Evolutionary conservation across 148 eudicot genomes (phyloP), one percentile per base, ranked within the genome.

Genomic region (Polygonum maritimum): DNA sequence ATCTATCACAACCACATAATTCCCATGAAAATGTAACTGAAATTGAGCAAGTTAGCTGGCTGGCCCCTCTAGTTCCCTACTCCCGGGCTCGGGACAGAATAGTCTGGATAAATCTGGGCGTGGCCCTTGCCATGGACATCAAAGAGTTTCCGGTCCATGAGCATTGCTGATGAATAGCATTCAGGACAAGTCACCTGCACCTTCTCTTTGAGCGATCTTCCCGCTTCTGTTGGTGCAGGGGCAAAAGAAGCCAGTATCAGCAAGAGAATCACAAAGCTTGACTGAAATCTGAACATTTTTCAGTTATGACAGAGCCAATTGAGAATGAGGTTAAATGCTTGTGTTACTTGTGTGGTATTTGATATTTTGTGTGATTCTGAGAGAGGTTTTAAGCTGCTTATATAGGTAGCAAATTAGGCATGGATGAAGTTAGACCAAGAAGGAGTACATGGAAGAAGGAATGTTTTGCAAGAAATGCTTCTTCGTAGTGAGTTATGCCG

Each of bases 181-280:
- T 35, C 71, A 4, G 12, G 3, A 62, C 15, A 62, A 26, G 36
- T 62, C 69, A 31, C 38, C 16, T 62, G 31, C 6, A 14, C 13
- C 71, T 67, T 67, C 21, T 67, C 44, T 38, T 38, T 36, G 21
- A 67, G 71, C 5, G 71, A 67, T 8, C 71, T 67, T 38, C 71
- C 71, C 38, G 71, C 71, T 36, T 67, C 71, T 38, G 71, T 35
- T 15, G 44, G 71, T 67, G 45, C 45, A 36, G 38, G 71, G 44
- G 71, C 44, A 15, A 36, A 67, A 35, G 44, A 67, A 33, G 45
- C 7, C 71, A 67, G 45, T 35, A 36, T 67, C 21, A 67, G 45
- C 36, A 67, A 38, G 44, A 67, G 45, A 67, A 67, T 67, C 71
- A 67, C 71, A 15, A 67, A 67, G 44, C 38, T 67, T 67, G 71